These are phyloP conservation scores for Phallus indusiatus DNA, from an alignment of 768 basidiomycete genomes.

Conservation along the genomic window DNA sequence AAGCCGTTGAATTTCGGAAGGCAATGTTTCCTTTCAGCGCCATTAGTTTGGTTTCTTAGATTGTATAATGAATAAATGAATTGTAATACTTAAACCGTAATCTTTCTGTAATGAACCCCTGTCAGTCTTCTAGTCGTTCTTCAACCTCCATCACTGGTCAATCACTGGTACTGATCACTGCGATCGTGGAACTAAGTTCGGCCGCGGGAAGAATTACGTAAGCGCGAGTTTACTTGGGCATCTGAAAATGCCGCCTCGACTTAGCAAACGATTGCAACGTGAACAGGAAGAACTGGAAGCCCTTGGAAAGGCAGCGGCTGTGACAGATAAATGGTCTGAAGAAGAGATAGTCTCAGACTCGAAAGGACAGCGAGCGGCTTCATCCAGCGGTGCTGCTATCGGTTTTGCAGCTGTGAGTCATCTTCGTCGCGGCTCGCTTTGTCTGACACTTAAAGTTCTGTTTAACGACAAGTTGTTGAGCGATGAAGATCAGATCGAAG, in stretches of 20 bases:
- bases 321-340: background rate
- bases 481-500: slow-evolving; percentile 19
- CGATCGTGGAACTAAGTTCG: too few relatives aligned
- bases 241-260: slow-evolving; percentile 50
- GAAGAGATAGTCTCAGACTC: slow-evolving; percentile 10
- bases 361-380: background rate
- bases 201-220: background rate
- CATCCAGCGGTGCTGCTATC: background rate
- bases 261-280: slow-evolving; percentile 81
- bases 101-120: too few relatives aligned
- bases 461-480: slow-evolving; percentile 22
- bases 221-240: background rate
- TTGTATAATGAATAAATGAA: too few relatives aligned
- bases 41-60: too few relatives aligned
- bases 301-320: slow-evolving; percentile 14
- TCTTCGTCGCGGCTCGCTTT: background rate
- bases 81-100: too few relatives aligned
- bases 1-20: too few relatives aligned
- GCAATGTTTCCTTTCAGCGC: too few relatives aligned
- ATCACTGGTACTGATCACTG: too few relatives aligned
- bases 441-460: background rate
- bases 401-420: slow-evolving; percentile 17
- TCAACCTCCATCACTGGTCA: too few relatives aligned
- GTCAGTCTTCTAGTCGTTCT: too few relatives aligned
- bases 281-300: slow-evolving; percentile 73